Conservation (phyloP, 768 basidiomycete genomes). For the Calvatia gigantea region DNA sequence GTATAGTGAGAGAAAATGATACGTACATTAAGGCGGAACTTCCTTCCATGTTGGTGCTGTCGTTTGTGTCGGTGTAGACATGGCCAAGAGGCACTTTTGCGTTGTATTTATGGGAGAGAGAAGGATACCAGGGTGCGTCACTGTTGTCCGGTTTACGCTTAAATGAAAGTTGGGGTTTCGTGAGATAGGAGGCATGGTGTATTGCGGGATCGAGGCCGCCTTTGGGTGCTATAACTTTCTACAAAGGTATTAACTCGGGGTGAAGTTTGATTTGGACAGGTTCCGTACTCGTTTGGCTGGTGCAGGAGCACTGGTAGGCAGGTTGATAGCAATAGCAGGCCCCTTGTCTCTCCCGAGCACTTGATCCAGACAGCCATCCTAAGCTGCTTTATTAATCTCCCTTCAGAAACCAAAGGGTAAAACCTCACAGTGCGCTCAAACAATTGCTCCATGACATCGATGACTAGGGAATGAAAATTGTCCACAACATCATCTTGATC, state of each 20-base stretch:
- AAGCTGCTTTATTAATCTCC: neutral
- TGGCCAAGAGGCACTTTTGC: constrained; percentile 82
- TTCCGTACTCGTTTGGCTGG: constrained; percentile 27
- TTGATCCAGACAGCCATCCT: constrained; percentile 86
- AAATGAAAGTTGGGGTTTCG: constrained; percentile 83
- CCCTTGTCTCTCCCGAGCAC: constrained; percentile 67
- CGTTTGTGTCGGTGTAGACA: constrained; percentile 32
- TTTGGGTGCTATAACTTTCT: constrained; percentile 30
- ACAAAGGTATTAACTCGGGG: neutral
- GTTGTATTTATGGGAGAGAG: constrained; percentile 74
- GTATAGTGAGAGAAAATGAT: neutral
- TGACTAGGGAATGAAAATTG: constrained; percentile 70
- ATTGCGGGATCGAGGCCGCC: constrained; percentile 57
- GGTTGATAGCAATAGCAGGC: constrained; percentile 59
- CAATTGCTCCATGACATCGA: constrained; percentile 82
- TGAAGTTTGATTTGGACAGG: neutral
- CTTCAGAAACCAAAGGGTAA: neutral
- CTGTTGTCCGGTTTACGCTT: constrained; percentile 50
- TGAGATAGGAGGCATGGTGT: constrained; percentile 69
- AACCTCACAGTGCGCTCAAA: constrained; percentile 77
- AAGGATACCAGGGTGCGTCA: constrained; percentile 64
- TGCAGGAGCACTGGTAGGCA: constrained; percentile 18
- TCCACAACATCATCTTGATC: constrained; percentile 83
- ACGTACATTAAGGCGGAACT: constrained; percentile 28
- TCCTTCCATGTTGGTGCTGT: constrained; percentile 18